Base-by-base conservation (phyloP, 345 rosid species). In the Populus alba region DNA sequence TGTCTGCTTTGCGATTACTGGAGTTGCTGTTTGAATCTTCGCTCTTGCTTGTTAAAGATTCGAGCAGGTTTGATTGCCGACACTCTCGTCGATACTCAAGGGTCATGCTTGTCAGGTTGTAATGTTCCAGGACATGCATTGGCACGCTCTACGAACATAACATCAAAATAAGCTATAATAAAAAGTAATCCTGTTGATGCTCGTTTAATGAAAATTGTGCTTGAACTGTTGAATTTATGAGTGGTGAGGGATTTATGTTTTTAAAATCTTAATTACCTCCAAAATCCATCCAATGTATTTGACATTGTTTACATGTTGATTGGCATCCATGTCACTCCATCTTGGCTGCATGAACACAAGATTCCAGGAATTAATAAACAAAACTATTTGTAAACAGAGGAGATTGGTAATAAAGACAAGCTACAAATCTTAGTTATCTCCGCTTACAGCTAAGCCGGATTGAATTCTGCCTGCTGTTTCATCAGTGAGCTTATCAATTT, bases 281-380 rank as follows among this genome's bases (percentile, higher is more conserved):
- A 79, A n/a, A 25, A 79, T 79, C 74, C 78, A 79, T 57, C 82
- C 82, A 6, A 79, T 79, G 82, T 79, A 79, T 59, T 79, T 79
- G 8, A 79, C 82, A 59, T 79, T 79, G 59, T 79, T 79, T 37
- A 79, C 74, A 37, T 79, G 82, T 41, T 74, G 82, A 61, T 79
- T 73, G 71, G 82, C 82, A 43, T 79, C 82, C 82, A 79, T 79
- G 69, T 79, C 82, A 33, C 78, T 79, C 82, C 82, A 79, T 67
- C 82, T 74, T 7, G 82, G 78, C 82, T 79, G 82, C 78, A 41
- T 31, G 27, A 2, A 22, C 6, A 6, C n/a, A 39, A 12, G 43
- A 18, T 17, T 38, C 57, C n/a, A 16, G 39, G 38, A 20, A n/a
- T 70, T 59, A n/a, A 22, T 22, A 7, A 11, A 59, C 13, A 59